Evolutionary conservation across 306 rosid species (phyloP).

Genomic region (Lotus japonicus): DNA sequence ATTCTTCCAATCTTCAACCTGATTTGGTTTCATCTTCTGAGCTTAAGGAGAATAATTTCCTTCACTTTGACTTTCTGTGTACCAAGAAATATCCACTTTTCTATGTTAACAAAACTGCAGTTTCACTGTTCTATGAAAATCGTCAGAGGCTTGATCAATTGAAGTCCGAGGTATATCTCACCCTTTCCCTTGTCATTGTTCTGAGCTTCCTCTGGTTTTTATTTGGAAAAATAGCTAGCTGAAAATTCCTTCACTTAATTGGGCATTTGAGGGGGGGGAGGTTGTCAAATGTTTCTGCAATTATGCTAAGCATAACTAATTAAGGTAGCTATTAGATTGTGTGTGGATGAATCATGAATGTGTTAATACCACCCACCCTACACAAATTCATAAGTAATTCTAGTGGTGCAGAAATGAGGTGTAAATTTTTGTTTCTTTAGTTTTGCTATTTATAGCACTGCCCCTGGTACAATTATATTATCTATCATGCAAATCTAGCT

Average conservation of each 20-base stretch:
- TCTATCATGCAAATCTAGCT: not conserved
- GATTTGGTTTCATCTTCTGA: constrained; percentile 18
- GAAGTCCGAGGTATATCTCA: constrained; percentile 26
- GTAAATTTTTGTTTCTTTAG: no score
- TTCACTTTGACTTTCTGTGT: constrained; percentile 41
- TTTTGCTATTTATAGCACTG: not conserved
- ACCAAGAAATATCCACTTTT: constrained; percentile 3
- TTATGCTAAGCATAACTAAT: no score
- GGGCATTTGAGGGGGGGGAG: no score
- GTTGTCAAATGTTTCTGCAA: no score
- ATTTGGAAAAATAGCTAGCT: not conserved
- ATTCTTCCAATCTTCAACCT: not conserved
- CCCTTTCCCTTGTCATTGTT: not conserved
- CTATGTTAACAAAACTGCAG: constrained; percentile 25
- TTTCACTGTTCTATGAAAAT: constrained; percentile 19
- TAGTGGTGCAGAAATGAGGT: no score
- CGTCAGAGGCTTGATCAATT: not conserved
- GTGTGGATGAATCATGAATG: no score
- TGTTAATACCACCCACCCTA: no score
- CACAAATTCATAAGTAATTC: no score
- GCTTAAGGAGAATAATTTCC: not conserved
- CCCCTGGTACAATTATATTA: not conserved
- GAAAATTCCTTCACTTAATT: no score
- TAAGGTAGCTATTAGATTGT: no score
- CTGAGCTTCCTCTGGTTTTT: not conserved